Conservation (phyloP, 2,329 filamentous ascomycete species). For the Lanzia echinophila region DNA sequence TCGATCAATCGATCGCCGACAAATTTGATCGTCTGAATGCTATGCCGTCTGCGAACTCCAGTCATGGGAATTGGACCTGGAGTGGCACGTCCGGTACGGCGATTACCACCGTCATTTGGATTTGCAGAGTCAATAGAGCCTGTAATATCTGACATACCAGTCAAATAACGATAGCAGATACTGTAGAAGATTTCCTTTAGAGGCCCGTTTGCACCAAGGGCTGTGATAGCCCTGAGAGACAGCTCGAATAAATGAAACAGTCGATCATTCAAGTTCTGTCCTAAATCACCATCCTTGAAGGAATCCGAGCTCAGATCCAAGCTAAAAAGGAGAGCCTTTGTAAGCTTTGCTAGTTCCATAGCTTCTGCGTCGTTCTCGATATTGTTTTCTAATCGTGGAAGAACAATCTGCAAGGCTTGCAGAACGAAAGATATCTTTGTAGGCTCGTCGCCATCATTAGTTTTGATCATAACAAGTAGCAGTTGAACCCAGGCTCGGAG, state of each 20-base stretch:
- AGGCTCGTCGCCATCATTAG: conserved; percentile 69
- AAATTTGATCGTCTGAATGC: conserved; percentile 64
- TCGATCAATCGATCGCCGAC: conserved; percentile 79
- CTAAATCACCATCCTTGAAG: conserved; percentile 40
- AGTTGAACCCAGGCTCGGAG: conserved; percentile 81
- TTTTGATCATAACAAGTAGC: conserved; percentile 74
- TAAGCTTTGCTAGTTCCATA: conserved; percentile 69
- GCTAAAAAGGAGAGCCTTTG: conserved; percentile 64
- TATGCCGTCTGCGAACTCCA: conserved; percentile 41
- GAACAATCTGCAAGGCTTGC: conserved; percentile 77
- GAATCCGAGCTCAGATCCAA: conserved; percentile 50
- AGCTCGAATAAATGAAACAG: conserved; percentile 88
- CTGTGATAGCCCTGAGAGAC: conserved; percentile 71
- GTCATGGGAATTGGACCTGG: conserved; percentile 31
- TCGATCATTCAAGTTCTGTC: conserved; percentile 79
- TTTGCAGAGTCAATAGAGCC: conserved; percentile 21
- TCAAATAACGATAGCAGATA: conserved; percentile 82
- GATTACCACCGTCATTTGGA: background rate
- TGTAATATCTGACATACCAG: conserved; percentile 54
- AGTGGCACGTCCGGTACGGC: background rate
- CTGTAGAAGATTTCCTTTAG: conserved; percentile 84
- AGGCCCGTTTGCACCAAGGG: conserved; percentile 61
- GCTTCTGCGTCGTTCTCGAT: conserved; percentile 63
- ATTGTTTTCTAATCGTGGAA: conserved; percentile 78
- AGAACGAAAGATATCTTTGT: conserved; percentile 72